Conservation (phyloP, 2,329 filamentous ascomycete genomes). For the Myriangium duriaei region DNA sequence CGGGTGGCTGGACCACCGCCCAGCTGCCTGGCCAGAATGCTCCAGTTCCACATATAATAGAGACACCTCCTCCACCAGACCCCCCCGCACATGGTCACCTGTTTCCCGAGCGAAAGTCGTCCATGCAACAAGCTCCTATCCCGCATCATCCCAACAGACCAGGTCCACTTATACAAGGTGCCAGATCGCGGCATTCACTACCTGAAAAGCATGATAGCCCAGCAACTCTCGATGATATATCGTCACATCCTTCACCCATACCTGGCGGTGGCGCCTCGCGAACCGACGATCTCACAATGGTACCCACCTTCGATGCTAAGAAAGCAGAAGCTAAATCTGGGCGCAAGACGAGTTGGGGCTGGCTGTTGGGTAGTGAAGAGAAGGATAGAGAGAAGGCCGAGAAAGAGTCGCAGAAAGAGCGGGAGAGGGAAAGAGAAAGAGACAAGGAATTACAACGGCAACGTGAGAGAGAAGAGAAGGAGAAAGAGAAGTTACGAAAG, state of each 20-base stretch:
- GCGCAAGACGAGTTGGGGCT: slow-evolving; percentile 75
- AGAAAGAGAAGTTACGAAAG: slow-evolving; percentile 28
- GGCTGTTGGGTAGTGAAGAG: slow-evolving; percentile 58
- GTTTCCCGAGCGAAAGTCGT: slow-evolving; percentile 40
- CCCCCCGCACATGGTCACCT: slow-evolving; percentile 17
- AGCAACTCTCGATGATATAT: slow-evolving; percentile 49
- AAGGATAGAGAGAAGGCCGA: slow-evolving; percentile 62
- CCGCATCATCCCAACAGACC: slow-evolving; percentile 1
- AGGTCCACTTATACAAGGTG: slow-evolving; percentile 27
- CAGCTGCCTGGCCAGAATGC: slow-evolving; percentile 36
- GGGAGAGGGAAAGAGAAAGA: slow-evolving; percentile 20
- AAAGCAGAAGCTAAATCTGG: slow-evolving; percentile 56
- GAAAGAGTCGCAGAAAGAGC: slow-evolving; percentile 39
- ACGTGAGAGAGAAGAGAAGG: slow-evolving; percentile 28
- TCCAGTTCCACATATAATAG: slow-evolving; percentile 48
- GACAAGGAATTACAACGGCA: slow-evolving; percentile 56
- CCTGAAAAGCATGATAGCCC: slow-evolving; percentile 3
- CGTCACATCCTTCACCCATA: slow-evolving; percentile 52
- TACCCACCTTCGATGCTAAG: slow-evolving; percentile 64
- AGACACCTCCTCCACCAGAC: slow-evolving; percentile 42
- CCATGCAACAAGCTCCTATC: slow-evolving; percentile 23
- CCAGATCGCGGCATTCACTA: slow-evolving; percentile 1
- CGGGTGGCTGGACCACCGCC: slow-evolving; percentile 44
- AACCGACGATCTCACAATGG: slow-evolving; percentile 68
- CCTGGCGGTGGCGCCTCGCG: slow-evolving; percentile 53